These are phyloP conservation scores for Eucalyptus melliodora DNA, from an alignment of 345 rosid species.

Conservation along the genomic window DNA sequence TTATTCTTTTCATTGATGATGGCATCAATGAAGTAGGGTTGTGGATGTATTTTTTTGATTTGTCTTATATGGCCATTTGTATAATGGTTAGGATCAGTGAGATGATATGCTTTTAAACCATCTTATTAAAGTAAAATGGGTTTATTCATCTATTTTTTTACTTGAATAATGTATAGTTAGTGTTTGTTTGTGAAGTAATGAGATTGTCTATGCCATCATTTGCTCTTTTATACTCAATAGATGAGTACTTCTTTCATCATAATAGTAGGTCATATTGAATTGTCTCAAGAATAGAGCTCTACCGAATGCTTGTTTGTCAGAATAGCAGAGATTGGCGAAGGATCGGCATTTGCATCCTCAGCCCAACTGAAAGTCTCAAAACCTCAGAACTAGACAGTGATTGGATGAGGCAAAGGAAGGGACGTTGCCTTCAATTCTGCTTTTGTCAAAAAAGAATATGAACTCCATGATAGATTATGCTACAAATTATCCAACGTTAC, in stretches of 20 bases:
- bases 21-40: no score
- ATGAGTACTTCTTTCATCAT: background rate
- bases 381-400: slow-evolving; percentile 6
- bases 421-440: background rate
- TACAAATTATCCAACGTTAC: background rate
- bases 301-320: slow-evolving; percentile 17
- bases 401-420: background rate
- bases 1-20: no score
- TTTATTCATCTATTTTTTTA: no score
- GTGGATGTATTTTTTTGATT: no score
- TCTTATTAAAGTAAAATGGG: no score
- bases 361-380: slow-evolving; percentile 11
- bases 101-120: no score
- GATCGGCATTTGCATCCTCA: slow-evolving; percentile 10
- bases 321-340: slow-evolving; percentile 4
- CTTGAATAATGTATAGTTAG: no score
- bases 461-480: background rate
- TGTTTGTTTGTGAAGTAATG: no score
- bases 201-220: background rate
- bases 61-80: no score
- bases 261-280: no score
- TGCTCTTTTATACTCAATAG: background rate
- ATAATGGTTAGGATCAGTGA: no score
- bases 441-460: background rate
- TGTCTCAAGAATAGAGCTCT: no score